Percentiles rank a stretch among this genome's conserved stretches.
These are phyloP conservation scores for Yamadazyma spencermartinsiae DNA, from an alignment of 1,139 yeast genomes.

Conservation along the genomic window DNA sequence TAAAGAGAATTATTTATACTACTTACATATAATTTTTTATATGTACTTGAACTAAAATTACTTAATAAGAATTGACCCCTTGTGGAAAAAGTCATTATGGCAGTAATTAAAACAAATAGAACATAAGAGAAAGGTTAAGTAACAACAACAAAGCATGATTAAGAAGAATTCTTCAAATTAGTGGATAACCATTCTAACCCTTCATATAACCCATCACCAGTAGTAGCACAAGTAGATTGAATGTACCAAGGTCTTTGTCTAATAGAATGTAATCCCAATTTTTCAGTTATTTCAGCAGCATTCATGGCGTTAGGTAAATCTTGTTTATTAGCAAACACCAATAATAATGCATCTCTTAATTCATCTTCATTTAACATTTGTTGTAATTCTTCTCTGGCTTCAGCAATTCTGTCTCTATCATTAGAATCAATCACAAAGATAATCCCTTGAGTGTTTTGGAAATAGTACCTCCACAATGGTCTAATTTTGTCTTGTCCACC, in stretches of 20 bases:
- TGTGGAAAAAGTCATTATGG: no score
- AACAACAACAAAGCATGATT: not conserved
- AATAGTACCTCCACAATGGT: conserved; percentile 46
- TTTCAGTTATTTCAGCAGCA: conserved; percentile 46
- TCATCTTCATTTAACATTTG: conserved; percentile 47
- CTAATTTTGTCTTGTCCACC: conserved; percentile 48
- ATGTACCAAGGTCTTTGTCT: conserved; percentile 47
- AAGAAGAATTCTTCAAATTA: conserved; percentile 30
- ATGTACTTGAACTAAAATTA: conserved; percentile 3
- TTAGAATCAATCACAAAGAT: conserved; percentile 44
- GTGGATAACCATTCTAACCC: conserved; percentile 47
- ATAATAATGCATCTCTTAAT: conserved; percentile 43
- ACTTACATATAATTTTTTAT: conserved; percentile 2
- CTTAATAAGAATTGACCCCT: not conserved
- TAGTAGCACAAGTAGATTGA: conserved; percentile 45
- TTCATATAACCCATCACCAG: conserved; percentile 46
- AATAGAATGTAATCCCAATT: conserved; percentile 43
- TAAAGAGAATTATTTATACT: conserved; percentile 1
- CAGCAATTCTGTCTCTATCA: conserved; percentile 46
- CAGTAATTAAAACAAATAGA: not conserved
- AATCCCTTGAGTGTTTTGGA: conserved; percentile 46
- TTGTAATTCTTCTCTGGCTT: conserved; percentile 46
- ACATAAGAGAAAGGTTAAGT: not conserved
- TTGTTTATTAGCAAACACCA: conserved; percentile 45
- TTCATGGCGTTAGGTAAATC: conserved; percentile 48